Conservation (phyloP, 1,284 basidiomycete species). For the Cryptococcus depauperatus region DNA sequence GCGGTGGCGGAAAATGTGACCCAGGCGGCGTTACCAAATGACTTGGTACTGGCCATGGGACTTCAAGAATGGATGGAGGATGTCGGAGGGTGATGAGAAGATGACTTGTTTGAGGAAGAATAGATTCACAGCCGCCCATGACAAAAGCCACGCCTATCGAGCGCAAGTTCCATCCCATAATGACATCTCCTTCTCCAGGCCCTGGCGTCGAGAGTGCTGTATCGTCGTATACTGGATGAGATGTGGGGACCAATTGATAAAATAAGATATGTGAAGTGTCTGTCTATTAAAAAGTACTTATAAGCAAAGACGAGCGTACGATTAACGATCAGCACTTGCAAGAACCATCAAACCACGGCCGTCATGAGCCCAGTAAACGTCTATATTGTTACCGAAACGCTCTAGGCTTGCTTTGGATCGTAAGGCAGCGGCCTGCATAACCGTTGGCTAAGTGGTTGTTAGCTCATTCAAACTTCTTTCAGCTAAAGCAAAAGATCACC, state of each 20-base stretch:
- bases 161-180: slow-evolving; percentile 64
- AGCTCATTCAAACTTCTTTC: too few species aligned
- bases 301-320: neutral
- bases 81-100: slow-evolving; percentile 33
- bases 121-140: slow-evolving; percentile 24
- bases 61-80: slow-evolving; percentile 31
- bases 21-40: slow-evolving; percentile 24
- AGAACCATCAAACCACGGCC: slow-evolving; percentile 67
- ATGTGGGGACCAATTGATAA: slow-evolving; percentile 58
- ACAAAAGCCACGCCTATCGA: slow-evolving; percentile 49
- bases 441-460: slow-evolving; percentile 57
- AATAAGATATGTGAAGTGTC: slow-evolving; percentile 68
- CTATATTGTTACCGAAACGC: slow-evolving; percentile 68
- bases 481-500: too few species aligned
- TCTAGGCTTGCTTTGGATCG: slow-evolving; percentile 66
- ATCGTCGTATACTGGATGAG: slow-evolving; percentile 43
- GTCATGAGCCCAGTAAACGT: slow-evolving; percentile 71
- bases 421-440: slow-evolving; percentile 63
- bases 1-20: slow-evolving; percentile 36
- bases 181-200: slow-evolving; percentile 76
- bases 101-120: slow-evolving; percentile 27
- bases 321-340: slow-evolving; percentile 48
- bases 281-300: slow-evolving; percentile 50
- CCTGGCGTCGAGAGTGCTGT: slow-evolving; percentile 52
- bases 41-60: slow-evolving; percentile 33